Evolutionary conservation across 176 grass and related monocot genomes (phyloP), one percentile per base, ranked within the genome.

Genomic region (Themeda triandra): DNA sequence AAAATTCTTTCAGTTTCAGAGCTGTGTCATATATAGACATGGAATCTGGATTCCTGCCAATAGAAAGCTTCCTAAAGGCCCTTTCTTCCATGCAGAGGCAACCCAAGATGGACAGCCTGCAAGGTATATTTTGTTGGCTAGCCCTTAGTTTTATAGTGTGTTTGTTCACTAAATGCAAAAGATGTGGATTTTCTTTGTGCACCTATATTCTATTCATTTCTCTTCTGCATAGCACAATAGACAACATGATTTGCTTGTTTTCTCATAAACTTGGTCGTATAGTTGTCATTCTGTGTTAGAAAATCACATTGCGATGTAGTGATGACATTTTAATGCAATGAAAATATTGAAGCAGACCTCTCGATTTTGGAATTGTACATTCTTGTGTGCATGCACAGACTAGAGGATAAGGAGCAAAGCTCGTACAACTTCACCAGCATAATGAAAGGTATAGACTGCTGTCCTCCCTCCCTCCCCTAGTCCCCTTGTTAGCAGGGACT

Each of bases 311-410:
- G 75, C 28, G 63, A 58, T 69, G 64, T 53, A 73, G 59, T 19
- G 35, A 84, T 59, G 69, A 58, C 54, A 76, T 63, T 70, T 70
- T 65, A 65, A 62, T 15, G 6, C 13, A 66, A 53, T 28, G 54
- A 82, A 88, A 76, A 85, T 80, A 21, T 86, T 53, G 69, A 77
- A 69, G 24, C 93, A 98, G 96, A 89, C 66, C 70, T 89, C 51
- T 98, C 96, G 25, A 93, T 98, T 80, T 80, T 98, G 87, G 95
- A 98, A 76, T 80, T 98, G 12, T 95, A 98, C 78, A 85, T 98
- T 80, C 88, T 98, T 65, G 92, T 98, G 33, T 98, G 95, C 89
- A 98, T 98, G 95, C 85, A 90, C 74, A 93, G 95, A 80, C 78
- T 98, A 73, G 90, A 98, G 80, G 79, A 73, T 79, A 98, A 98